A percentile compares a stretch with the other conserved stretches of the same genome.
Evolutionary conservation across 2,329 filamentous ascomycete genomes (phyloP).

Genomic region (Nemania diffusa): DNA sequence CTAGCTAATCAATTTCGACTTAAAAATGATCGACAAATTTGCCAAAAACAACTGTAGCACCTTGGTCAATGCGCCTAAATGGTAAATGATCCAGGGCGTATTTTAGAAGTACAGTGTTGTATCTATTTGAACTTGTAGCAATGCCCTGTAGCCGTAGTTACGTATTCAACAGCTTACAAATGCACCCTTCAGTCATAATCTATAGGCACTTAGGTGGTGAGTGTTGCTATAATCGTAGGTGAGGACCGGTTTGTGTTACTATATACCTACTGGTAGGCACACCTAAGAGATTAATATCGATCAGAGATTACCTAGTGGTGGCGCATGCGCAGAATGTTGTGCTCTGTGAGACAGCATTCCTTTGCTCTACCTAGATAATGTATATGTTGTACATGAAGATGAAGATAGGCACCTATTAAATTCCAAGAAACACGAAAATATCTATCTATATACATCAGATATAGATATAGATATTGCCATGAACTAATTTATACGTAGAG

Average conservation of each 20-base stretch:
- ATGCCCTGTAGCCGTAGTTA: too few relatives aligned
- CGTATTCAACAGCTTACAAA: too few relatives aligned
- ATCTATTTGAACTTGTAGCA: not conserved
- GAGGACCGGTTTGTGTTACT: not conserved
- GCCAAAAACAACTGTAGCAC: conserved; percentile 5
- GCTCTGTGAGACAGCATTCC: conserved; percentile 30
- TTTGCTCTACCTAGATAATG: not conserved
- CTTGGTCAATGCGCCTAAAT: conserved; percentile 26
- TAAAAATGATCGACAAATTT: conserved; percentile 5
- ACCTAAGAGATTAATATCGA: not conserved
- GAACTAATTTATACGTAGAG: too few relatives aligned
- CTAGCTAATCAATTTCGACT: not conserved
- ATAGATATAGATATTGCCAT: too few relatives aligned
- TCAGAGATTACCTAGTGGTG: conserved; percentile 19
- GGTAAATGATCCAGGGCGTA: not conserved
- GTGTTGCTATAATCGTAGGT: not conserved
- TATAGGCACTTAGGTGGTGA: not conserved
- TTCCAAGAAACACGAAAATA: not conserved
- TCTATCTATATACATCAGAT: conserved; percentile 10
- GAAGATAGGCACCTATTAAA: conserved; percentile 17
- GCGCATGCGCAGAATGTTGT: conserved; percentile 27
- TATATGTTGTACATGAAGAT: conserved; percentile 14
- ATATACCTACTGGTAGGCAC: too few relatives aligned
- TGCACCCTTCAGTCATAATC: too few relatives aligned
- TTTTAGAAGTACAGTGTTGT: not conserved